phyloP scores from a whole-genome alignment of 768 basidiomycete species.

The Leccinum olivaceopallidum region DNA sequence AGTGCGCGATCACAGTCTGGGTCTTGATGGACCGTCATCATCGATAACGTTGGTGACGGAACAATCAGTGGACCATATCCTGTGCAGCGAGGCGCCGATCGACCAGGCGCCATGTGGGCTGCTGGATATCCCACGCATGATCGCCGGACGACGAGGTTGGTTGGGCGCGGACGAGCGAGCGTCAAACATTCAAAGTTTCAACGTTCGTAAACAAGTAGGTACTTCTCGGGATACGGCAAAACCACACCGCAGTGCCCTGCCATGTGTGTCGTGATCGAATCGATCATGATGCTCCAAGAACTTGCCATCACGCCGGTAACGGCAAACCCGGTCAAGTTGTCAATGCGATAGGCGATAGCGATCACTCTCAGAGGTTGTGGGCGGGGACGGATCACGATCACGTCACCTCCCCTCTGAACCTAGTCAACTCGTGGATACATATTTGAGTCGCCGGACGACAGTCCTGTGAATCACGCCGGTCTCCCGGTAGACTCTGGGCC shows the following conservation, averaged over 20 bases:
- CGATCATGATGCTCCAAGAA: not conserved
- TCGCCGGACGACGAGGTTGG: not conserved
- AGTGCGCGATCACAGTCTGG: not conserved
- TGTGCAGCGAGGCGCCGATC: not conserved
- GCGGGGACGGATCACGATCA: not conserved
- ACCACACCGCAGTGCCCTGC: not conserved
- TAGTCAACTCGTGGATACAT: not conserved
- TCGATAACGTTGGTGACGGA: not conserved
- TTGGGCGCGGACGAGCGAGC: not conserved
- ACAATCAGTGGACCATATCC: not conserved
- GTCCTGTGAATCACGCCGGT: not conserved
- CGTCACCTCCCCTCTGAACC: not conserved
- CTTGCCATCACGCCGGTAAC: not conserved
- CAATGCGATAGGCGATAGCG: not conserved
- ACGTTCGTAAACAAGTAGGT: not conserved
- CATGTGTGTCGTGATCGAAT: not conserved
- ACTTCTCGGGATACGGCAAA: not conserved
- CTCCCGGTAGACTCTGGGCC: not conserved
- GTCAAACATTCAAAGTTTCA: not conserved
- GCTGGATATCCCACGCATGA: not conserved
- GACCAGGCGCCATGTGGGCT: not conserved
- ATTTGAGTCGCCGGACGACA: not conserved
- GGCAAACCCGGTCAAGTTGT: not conserved
- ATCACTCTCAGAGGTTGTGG: not conserved
- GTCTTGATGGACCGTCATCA: not conserved